Base-by-base conservation (phyloP, 345 rosid species). In the Eutrema japonicum region DNA sequence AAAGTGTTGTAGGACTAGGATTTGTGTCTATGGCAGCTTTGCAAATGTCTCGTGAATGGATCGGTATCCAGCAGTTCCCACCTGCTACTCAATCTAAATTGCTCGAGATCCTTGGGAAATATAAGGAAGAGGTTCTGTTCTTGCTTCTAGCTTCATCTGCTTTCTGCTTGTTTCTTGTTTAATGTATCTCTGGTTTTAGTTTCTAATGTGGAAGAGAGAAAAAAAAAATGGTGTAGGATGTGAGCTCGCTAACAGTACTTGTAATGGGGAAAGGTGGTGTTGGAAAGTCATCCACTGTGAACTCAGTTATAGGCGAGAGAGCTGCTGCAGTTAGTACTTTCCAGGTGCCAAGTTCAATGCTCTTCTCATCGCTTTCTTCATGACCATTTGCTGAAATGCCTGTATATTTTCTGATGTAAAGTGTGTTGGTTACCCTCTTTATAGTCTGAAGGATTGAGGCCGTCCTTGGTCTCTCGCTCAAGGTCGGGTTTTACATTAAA, bases 211-310 rank as follows among this genome's bases (percentile, higher is more conserved):
- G 22, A 12, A 63, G 41, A 32, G 3, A 50, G 5, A 0, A 36
- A 13, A 11, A 11, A 8, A 27, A 56, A 26, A 10, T 58, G 12
- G 47, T 45, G 49, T 83, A 91, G 97, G 82, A 85, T 72, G 85
- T 84, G 59, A 82, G 77, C 82, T 83, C 85, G 10, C 62, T 89
- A 83, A 87, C 97, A 0, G 84, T 91, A 53, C 87, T 91, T 74
- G 97, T 89, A 38, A 79, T 91, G 89, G 97, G 97, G 56, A 91
- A 91, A 82, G 96, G 93, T n/a, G 96, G 97, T 43, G 88, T 87
- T 58, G 97, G 96, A 46, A 91, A 91, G 71, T 91, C 97, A 10
- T 91, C 97, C 2, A 87, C 97, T 52, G 90, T 91, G 42, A 91
- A 89, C 73, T 91, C 97, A 37, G 84, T 91, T 50, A 68, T 87